Base-by-base conservation (phyloP, 2,329 filamentous ascomycete species). In the Diaporthe nobilis region DNA sequence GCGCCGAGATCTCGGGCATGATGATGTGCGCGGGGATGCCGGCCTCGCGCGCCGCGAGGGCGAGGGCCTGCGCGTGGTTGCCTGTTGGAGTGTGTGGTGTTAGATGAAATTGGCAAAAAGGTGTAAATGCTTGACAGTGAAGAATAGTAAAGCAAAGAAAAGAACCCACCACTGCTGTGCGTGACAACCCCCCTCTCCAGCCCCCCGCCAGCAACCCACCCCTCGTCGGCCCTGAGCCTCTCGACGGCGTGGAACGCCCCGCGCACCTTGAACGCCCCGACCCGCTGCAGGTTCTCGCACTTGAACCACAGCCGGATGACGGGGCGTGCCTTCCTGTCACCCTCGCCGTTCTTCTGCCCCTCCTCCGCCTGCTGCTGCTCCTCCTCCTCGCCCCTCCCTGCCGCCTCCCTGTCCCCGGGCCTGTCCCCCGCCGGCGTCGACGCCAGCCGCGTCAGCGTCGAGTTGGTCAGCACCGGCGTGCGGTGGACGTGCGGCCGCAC, bases 41-140 rank as follows among this genome's bases (percentile, higher is more conserved):
- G 81, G 93, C 91, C 51, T 92, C 92, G 25, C 88, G 88, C 2
- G 96, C 95, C 0, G 96, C 96, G 70, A 98, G 92, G 2, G 96
- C 92, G 74, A 98, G 92, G 2, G 97, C 96, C 87, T 98, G 95
- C 0, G 96, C 96, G 82, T 98, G 97, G 85, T 98, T 98, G 76
- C 96, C 96, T 96, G 78, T n/a, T n/a, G 28, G 2, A 2, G 28
- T 28, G 28, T 28, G 28, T 28, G 28, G 28, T 28, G 28, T 28
- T 28, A 28, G 28, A 28, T 28, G 2, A 28, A 28, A 2, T 28
- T 28, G 28, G 28, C 28, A 28, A 28, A 28, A 28, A 28, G 28
- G 28, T 28, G 28, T 28, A 28, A 28, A 28, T 28, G 28, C 28
- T 28, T 2, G 28, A 28, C 28, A 28, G 28, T 28, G 28, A 28